phyloP scores from a whole-genome alignment of 2,329 filamentous ascomycete species.

The Paraphoma chrysanthemicola region DNA sequence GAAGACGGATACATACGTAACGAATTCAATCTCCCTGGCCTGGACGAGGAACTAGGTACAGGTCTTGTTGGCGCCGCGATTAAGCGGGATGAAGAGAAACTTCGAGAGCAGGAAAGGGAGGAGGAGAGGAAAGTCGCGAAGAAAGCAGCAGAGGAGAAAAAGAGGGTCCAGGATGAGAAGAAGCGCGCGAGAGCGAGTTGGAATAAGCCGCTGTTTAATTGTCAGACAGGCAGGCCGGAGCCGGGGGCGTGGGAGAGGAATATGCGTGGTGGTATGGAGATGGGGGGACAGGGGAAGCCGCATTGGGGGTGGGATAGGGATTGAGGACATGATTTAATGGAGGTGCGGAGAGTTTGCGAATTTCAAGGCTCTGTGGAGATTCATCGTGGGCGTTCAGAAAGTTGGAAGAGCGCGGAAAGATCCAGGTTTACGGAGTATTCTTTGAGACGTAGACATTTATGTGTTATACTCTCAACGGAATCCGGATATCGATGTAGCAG shows the following conservation, averaged over 20 bases:
- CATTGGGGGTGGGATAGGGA: no score
- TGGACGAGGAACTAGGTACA: conserved; percentile 9
- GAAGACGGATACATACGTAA: conserved; percentile 17
- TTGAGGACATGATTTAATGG: no score
- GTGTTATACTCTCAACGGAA: no score
- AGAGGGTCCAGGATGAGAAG: neutral
- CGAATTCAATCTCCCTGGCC: conserved; percentile 11
- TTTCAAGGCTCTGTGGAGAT: no score
- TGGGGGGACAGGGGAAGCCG: no score
- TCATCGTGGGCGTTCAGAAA: no score
- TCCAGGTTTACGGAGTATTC: no score
- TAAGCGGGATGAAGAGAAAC: conserved; percentile 3
- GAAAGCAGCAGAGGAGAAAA: neutral
- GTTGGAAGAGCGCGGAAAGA: no score
- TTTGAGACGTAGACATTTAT: no score
- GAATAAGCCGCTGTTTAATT: neutral
- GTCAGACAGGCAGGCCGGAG: neutral
- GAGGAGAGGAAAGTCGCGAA: conserved; percentile 2
- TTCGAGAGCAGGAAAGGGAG: neutral
- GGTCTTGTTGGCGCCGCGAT: conserved; percentile 12
- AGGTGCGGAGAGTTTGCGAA: no score
- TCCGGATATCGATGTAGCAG: no score
- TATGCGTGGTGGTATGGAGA: neutral
- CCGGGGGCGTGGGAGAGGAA: neutral
- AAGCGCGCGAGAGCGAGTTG: neutral